phyloP scores from a whole-genome alignment of 441 rosid species.

The Croton setiger region DNA sequence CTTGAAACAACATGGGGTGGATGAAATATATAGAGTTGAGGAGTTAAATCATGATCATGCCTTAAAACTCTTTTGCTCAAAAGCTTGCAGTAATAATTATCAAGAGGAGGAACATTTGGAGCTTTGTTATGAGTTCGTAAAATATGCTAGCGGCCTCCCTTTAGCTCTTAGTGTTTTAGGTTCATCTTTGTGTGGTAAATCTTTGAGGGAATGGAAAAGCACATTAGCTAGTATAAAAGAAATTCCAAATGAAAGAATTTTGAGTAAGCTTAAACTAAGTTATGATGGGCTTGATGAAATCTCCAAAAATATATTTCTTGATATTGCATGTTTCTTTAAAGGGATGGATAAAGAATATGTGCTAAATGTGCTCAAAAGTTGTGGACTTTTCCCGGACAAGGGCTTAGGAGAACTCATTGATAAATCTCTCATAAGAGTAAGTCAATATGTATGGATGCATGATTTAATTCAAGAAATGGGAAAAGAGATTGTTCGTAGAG shows the following conservation, averaged over 20 bases:
- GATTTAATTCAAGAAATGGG: slow-evolving; percentile 48
- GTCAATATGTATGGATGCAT: slow-evolving; percentile 1
- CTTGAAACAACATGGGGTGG: slow-evolving; percentile 7
- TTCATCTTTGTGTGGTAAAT: slow-evolving; percentile 6
- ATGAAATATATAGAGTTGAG: slow-evolving; percentile 8
- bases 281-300: slow-evolving; percentile 16
- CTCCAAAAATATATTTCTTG: slow-evolving; percentile 10
- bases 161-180: slow-evolving; percentile 12
- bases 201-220: not conserved
- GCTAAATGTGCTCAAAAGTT: slow-evolving; percentile 1
- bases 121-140: not conserved
- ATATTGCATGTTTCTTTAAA: not conserved
- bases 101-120: not conserved
- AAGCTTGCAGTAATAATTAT: not conserved
- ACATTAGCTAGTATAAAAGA: slow-evolving; percentile 3
- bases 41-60: slow-evolving; percentile 6
- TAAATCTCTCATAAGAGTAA: slow-evolving; percentile 7
- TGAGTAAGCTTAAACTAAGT: slow-evolving; percentile 14
- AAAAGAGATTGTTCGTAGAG: slow-evolving; percentile 32
- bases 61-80: not conserved
- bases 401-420: slow-evolving; percentile 13
- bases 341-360: not conserved
- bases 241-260: slow-evolving; percentile 11
- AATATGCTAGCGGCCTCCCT: slow-evolving; percentile 9
- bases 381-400: slow-evolving; percentile 7